Evolutionary conservation across 1,284 basidiomycete species (phyloP), one percentile per base, ranked within the genome.

Genomic region (Apiotrichum brassicae): DNA sequence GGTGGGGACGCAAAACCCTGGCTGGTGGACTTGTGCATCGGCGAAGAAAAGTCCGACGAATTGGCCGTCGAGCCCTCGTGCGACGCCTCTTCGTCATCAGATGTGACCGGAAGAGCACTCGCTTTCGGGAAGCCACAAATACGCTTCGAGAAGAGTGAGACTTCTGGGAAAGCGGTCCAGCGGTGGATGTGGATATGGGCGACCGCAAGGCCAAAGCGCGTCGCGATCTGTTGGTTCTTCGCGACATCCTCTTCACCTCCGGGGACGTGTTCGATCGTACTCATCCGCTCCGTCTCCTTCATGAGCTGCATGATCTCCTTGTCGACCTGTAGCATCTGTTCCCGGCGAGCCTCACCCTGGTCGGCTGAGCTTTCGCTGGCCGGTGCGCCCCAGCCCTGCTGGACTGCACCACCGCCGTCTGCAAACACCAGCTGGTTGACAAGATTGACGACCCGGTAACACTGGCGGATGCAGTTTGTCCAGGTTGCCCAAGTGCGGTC

Each of bases 181-280:
- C 70, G 64, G 51, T 74, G 72, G 20, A 73, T 65, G 39, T 73
- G 70, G 28, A 74, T 72, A 46, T 73, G 70, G 20, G 65, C 57
- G 46, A 71, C 70, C 19, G 72, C 67, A 16, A 72, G 54, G 42
- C 64, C 69, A 37, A 74, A 55, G 13, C 66, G 49, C 16, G 66
- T 63, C 4, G 66, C 62, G 14, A 71, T 58, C 39, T 73, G 70
- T 45, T 70, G 70, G 43, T 73, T 73, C 20, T 68, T 56, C 9
- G 66, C 69, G 9, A 74, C 69, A 41, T 73, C 71, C 47, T 72
- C 73, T 48, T 75, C 73, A 26, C 66, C 68, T 26, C 72, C 72
- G 1, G 70, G 65, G 2, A 71, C 68, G 16, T 68, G 58, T n/a
- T 71, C 66, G 40, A 69, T 65, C 12, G 70, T 51, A 9, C 59